Evolutionary conservation across 306 rosid species (phyloP).

Genomic region (Quercus dentata): DNA sequence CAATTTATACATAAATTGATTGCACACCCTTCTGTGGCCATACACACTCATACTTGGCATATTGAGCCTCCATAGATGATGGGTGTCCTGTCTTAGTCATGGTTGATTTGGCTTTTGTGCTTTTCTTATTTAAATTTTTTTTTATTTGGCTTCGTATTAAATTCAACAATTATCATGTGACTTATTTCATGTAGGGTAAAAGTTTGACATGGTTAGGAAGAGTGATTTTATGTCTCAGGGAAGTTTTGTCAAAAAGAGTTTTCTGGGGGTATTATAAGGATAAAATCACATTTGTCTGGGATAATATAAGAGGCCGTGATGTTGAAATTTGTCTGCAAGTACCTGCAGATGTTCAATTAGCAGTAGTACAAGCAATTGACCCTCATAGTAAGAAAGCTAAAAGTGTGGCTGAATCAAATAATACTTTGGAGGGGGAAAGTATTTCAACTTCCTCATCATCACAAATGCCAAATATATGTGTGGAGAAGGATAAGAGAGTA

Average conservation of each 20-base stretch:
- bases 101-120: neutral
- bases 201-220: neutral
- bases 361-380: no score
- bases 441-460: neutral
- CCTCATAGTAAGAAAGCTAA: neutral
- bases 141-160: neutral
- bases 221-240: no score
- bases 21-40: no score
- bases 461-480: neutral
- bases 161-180: accelerated
- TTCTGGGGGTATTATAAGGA: neutral
- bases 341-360: neutral
- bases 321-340: neutral
- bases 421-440: no score
- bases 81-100: neutral
- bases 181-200: neutral
- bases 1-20: neutral
- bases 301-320: neutral
- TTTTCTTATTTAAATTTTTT: neutral
- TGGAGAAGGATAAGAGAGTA: neutral
- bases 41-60: accelerated
- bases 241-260: neutral
- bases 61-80: neutral
- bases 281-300: neutral
- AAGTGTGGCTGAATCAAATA: neutral